A percentile compares a stretch with the other conserved stretches of the same genome.
Evolutionary conservation across 2,329 filamentous ascomycete species (phyloP).

Genomic region (Bisporella sp.): DNA sequence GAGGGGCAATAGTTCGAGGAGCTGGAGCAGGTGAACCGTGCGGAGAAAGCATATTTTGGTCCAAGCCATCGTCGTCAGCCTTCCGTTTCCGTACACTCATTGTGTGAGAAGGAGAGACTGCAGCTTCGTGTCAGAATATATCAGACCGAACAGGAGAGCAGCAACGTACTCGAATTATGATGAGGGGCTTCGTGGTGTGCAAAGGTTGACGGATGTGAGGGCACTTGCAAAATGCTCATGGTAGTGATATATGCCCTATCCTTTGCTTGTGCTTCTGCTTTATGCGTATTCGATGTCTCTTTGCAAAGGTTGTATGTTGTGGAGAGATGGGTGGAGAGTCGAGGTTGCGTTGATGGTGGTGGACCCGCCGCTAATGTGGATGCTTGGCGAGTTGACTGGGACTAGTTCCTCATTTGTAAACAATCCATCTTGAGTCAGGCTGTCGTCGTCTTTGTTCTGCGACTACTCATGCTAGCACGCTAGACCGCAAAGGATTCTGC

Average conservation of each 20-base stretch:
- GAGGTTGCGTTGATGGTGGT: too few relatives aligned
- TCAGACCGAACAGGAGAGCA: conserved; percentile 31
- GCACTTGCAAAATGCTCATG: conserved; percentile 57
- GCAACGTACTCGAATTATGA: conserved; percentile 45
- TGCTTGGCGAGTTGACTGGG: too few relatives aligned
- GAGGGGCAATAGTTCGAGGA: conserved; percentile 54
- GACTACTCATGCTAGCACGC: too few relatives aligned
- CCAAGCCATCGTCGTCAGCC: conserved; percentile 66
- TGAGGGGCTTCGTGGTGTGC: conserved; percentile 47
- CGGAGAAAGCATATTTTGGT: conserved; percentile 89
- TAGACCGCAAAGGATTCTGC: too few relatives aligned
- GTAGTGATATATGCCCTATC: conserved; percentile 15
- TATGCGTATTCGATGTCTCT: too few relatives aligned
- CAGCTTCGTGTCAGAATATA: background rate
- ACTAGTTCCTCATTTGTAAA: too few relatives aligned
- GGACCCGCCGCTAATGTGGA: too few relatives aligned
- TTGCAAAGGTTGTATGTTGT: too few relatives aligned
- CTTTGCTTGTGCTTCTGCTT: too few relatives aligned
- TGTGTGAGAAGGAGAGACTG: conserved; percentile 40
- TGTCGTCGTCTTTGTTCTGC: too few relatives aligned
- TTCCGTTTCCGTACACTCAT: conserved; percentile 72
- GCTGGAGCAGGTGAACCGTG: conserved; percentile 71
- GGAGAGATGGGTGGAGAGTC: too few relatives aligned
- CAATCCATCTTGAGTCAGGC: too few relatives aligned
- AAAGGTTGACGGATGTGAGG: conserved; percentile 50